phyloP scores from a whole-genome alignment of 495 filamentous ascomycete species.

The Penicillium simplicissimum region DNA sequence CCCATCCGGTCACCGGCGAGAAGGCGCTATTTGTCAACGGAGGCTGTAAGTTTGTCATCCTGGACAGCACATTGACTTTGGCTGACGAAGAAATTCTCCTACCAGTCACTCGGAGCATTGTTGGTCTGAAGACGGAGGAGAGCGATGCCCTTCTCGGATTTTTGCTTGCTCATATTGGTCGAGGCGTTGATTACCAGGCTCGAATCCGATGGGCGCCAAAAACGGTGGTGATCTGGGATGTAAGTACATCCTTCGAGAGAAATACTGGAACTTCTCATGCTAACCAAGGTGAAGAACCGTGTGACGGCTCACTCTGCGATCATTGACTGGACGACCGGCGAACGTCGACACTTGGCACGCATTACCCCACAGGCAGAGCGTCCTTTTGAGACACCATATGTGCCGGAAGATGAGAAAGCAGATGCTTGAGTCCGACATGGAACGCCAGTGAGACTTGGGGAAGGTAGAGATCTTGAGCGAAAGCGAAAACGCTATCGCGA shows the following conservation, averaged over 20 bases:
- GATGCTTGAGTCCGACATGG: background rate
- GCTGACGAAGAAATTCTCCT: slow-evolving; percentile 7
- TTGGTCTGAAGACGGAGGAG: slow-evolving; percentile 77
- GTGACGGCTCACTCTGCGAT: slow-evolving; percentile 78
- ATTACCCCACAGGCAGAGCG: slow-evolving; percentile 79
- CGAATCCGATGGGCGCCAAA: slow-evolving; percentile 72
- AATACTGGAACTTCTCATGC: background rate
- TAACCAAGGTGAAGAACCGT: slow-evolving; percentile 55
- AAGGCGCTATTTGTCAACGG: slow-evolving; percentile 80
- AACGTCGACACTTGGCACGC: slow-evolving; percentile 74
- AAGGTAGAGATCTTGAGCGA: background rate
- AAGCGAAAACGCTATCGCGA: background rate
- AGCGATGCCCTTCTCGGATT: slow-evolving; percentile 76
- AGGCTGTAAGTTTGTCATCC: slow-evolving; percentile 59
- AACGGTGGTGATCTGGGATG: slow-evolving; percentile 83
- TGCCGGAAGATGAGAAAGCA: slow-evolving; percentile 7
- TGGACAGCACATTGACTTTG: background rate
- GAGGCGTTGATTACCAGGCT: slow-evolving; percentile 74
- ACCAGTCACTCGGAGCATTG: slow-evolving; percentile 67
- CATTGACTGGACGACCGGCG: slow-evolving; percentile 73
- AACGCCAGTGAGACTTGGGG: background rate
- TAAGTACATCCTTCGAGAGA: slow-evolving; percentile 25
- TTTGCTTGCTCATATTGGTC: slow-evolving; percentile 73
- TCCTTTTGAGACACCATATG: slow-evolving; percentile 30
- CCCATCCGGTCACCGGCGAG: slow-evolving; percentile 78